Evolutionary conservation across 1,284 basidiomycete species (phyloP).

Genomic region (Fomitopsis pinicola): DNA sequence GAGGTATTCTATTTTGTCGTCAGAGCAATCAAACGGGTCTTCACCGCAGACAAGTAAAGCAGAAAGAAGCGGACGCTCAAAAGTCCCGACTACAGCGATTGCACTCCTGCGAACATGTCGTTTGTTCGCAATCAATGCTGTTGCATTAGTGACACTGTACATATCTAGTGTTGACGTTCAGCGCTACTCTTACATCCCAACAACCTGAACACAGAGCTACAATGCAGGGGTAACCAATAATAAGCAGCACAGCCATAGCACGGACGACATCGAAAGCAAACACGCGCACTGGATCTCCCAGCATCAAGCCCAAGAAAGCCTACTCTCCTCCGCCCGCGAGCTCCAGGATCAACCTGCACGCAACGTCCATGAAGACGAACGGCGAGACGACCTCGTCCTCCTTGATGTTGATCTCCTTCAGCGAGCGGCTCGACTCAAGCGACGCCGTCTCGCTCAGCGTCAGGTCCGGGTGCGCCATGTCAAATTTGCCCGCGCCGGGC

Average conservation of each 20-base stretch:
- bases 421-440: constrained; percentile 40
- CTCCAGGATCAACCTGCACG: constrained; percentile 78
- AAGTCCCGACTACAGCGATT: not conserved
- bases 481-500: constrained; percentile 62
- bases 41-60: not conserved
- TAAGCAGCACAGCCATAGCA: constrained; percentile 22
- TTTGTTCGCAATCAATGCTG: not conserved
- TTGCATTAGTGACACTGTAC: constrained; percentile 2
- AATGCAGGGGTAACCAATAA: constrained; percentile 11
- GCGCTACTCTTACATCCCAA: constrained; percentile 10
- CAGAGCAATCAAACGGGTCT: no score
- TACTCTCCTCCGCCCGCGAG: constrained; percentile 59
- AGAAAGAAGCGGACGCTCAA: no score
- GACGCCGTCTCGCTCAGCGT: constrained; percentile 44
- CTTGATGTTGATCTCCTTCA: constrained; percentile 44
- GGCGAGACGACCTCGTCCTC: constrained; percentile 86
- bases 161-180: not conserved
- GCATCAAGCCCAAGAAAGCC: not conserved
- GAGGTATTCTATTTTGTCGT: no score
- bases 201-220: constrained; percentile 14
- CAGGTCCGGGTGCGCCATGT: constrained; percentile 53
- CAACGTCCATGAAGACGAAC: constrained; percentile 96
- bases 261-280: constrained; percentile 14
- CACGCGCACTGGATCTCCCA: constrained; percentile 10
- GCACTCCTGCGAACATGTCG: not conserved